Percentiles rank a stretch among this genome's conserved stretches.
Evolutionary conservation across 768 basidiomycete genomes (phyloP).

Genomic region (Gymnopilus dilepis): DNA sequence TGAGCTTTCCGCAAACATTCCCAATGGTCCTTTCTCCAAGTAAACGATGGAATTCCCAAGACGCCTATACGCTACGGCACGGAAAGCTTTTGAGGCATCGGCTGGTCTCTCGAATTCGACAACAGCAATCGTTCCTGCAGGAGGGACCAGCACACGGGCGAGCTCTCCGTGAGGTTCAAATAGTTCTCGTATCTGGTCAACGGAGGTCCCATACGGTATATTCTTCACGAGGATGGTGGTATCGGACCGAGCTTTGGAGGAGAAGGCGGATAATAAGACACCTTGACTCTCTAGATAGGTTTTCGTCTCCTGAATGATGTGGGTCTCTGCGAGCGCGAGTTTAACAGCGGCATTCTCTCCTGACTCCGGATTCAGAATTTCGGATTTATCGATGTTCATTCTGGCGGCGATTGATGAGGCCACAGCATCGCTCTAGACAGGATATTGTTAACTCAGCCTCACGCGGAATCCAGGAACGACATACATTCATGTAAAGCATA

Average conservation of each 20-base stretch:
- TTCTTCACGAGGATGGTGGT: constrained; percentile 94
- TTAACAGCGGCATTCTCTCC: constrained; percentile 87
- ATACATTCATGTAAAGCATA: constrained; percentile 96
- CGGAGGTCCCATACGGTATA: constrained; percentile 89
- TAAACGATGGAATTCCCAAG: constrained; percentile 91
- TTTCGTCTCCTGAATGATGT: constrained; percentile 95
- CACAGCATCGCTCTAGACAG: constrained; percentile 85
- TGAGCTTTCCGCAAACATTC: constrained; percentile 70
- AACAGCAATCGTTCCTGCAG: constrained; percentile 91
- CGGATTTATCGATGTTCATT: constrained; percentile 85
- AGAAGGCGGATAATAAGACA: constrained; percentile 65
- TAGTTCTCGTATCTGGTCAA: constrained; percentile 75
- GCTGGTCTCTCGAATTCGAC: constrained; percentile 81
- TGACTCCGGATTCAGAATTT: constrained; percentile 83
- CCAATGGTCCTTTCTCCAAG: constrained; percentile 88
- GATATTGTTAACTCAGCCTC: constrained; percentile 21
- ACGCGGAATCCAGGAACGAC: constrained; percentile 40
- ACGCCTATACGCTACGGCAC: constrained; percentile 83
- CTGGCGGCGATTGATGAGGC: constrained; percentile 88
- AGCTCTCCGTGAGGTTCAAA: constrained; percentile 80
- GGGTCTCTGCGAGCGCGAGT: constrained; percentile 94
- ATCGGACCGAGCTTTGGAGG: constrained; percentile 62
- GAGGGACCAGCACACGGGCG: constrained; percentile 79
- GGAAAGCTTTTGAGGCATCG: constrained; percentile 79
- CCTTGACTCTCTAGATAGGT: constrained; percentile 83